These are phyloP conservation scores for Colletotrichum neosansevieriae DNA, from an alignment of 2,329 filamentous ascomycete species.

Conservation along the genomic window DNA sequence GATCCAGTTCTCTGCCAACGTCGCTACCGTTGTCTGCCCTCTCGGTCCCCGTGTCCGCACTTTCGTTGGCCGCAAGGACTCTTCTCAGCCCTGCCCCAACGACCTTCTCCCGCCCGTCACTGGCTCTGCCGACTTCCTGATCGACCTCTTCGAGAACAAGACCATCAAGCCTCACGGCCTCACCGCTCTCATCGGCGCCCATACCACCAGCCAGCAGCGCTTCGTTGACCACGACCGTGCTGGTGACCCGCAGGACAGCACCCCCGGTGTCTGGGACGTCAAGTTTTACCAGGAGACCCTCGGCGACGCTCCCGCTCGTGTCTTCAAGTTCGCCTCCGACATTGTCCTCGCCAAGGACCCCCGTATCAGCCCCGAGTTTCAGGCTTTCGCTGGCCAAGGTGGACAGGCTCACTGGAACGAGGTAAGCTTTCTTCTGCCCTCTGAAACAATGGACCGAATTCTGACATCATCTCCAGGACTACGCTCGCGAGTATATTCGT, in stretches of 20 bases:
- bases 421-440: constrained; percentile 43
- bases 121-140: constrained; percentile 58
- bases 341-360: constrained; percentile 53
- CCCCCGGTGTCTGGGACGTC: constrained; percentile 65
- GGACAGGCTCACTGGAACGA: constrained; percentile 56
- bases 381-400: constrained; percentile 49
- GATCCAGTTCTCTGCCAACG: constrained; percentile 63
- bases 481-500: constrained; percentile 64
- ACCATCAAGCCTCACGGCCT: constrained; percentile 64
- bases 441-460: rapidly evolving
- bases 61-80: constrained; percentile 64
- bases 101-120: constrained; percentile 58
- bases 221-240: constrained; percentile 55
- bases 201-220: constrained; percentile 63
- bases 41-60: constrained; percentile 62
- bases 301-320: constrained; percentile 48
- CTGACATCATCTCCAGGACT: constrained; percentile 52
- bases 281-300: constrained; percentile 61
- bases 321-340: constrained; percentile 58
- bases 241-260: constrained; percentile 62
- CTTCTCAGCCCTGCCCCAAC: constrained; percentile 50
- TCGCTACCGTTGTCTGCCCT: constrained; percentile 61
- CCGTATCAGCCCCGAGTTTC: constrained; percentile 52
- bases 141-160: constrained; percentile 63
- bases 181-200: constrained; percentile 66